Percentiles rank a stretch among this genome's conserved stretches.
These are phyloP conservation scores for Chytriomyces sp. DNA, from an alignment of 192 early-diverging fungal genomes.

Conservation along the genomic window DNA sequence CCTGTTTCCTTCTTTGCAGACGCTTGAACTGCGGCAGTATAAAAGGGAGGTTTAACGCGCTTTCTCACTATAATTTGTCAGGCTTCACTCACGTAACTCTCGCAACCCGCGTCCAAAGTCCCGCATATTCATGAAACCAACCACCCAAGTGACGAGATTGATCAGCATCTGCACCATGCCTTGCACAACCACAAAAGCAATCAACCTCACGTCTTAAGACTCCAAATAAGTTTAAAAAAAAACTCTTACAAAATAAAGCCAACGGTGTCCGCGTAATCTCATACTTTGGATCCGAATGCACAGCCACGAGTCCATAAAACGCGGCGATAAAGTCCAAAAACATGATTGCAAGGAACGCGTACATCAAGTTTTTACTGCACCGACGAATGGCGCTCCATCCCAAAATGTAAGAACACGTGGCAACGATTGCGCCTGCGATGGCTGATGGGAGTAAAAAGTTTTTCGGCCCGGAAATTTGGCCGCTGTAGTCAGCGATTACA, in stretches of 20 bases:
- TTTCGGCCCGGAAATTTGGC: background rate
- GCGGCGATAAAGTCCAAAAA: constrained; percentile 24
- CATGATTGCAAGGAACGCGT: constrained; percentile 1
- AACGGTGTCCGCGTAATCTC: constrained; percentile 18
- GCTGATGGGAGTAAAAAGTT: constrained; percentile 17
- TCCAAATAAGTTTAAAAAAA: background rate
- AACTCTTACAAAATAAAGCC: constrained; percentile 28
- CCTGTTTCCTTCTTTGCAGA: constrained; percentile 2
- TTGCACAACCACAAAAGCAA: background rate
- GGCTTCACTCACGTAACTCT: constrained; percentile 12
- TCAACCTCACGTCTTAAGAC: background rate
- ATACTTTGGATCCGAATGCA: constrained; percentile 21
- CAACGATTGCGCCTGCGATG: constrained; percentile 1
- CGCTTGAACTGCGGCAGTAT: background rate
- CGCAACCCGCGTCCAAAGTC: constrained; percentile 20
- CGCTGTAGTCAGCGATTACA: background rate
- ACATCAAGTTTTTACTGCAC: constrained; percentile 15
- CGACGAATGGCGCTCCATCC: constrained; percentile 28
- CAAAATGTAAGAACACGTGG: constrained; percentile 8
- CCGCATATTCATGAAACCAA: constrained; percentile 13
- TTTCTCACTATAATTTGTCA: background rate
- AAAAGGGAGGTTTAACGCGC: background rate
- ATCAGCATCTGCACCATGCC: constrained; percentile 16
- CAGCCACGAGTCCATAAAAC: constrained; percentile 13
- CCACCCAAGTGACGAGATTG: constrained; percentile 22